Base-by-base conservation (phyloP, 352 stramenopile species). In the Globisporangium paroecandrum region DNA sequence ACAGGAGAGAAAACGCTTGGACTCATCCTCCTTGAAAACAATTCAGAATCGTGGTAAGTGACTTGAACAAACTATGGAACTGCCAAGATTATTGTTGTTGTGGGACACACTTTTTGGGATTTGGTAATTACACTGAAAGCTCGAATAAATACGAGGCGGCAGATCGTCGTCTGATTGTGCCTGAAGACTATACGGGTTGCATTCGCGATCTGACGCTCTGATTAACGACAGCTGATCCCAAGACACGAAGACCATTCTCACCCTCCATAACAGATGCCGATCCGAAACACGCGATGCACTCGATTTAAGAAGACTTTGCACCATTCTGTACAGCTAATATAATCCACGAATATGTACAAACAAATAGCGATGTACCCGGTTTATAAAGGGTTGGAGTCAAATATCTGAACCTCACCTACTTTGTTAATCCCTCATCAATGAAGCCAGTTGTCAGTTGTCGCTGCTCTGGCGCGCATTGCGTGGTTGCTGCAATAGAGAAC, bases 221-320 rank as follows among this genome's bases (percentile, higher is more conserved):
- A 59, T 59, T 59, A 59, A 59, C 54, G 54, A 59, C 27, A 59
- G 54, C 15, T 59, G 54, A 18, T 22, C 10, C 15, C 27, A 59
- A 41, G 54, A 41, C 32, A 20, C 5, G 13, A 32, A 43, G 54
- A 25, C 54, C 7, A 7, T 41, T 59, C 54, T 7, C 54, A 43
- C 54, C 54, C 25, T 59, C 25, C 27, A 41, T 41, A 22, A 36
- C 4, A 15, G 4, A 4, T 58, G 43, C 4, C 18, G 15, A 18
- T 47, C 41, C 2, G 13, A 47, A 47, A 47, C 13, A n/a, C 0
- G 13, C 13, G 7, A 6, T 2, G 4, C 2, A 20, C 7, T 10
- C 15, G 4, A 20, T 47, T 47, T 47, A 47, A 32, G 29, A 32
- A 32, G 29, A 32, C 29, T 32, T 4, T 32, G 29, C 29, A 8